These are phyloP conservation scores for Apiospora kogelbergensis DNA, from an alignment of 2,329 filamentous ascomycete genomes.

Conservation along the genomic window DNA sequence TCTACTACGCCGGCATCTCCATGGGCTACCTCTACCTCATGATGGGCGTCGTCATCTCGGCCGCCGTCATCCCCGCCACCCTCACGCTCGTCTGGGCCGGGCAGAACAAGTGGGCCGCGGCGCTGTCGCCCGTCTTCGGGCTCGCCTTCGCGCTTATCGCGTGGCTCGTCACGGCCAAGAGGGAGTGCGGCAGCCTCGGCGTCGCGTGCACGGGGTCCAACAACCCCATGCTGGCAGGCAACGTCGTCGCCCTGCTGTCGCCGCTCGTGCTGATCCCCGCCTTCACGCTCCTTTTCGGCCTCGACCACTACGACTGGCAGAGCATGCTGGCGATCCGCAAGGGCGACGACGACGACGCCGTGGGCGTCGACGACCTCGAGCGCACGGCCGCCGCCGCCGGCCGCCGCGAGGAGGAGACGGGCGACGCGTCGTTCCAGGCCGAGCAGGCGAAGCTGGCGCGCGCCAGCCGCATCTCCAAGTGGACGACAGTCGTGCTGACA, in stretches of 20 bases:
- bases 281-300: conserved; percentile 68
- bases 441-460: conserved; percentile 49
- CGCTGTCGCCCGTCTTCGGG: conserved; percentile 67
- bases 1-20: conserved; percentile 72
- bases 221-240: conserved; percentile 84
- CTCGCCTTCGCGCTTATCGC: conserved; percentile 68
- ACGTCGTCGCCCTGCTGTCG: conserved; percentile 78
- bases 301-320: conserved; percentile 81
- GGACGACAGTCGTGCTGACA: conserved; percentile 61
- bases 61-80: conserved; percentile 79
- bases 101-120: conserved; percentile 75
- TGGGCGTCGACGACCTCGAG: conserved; percentile 66
- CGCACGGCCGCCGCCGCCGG: conserved; percentile 21
- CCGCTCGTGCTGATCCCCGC: conserved; percentile 74
- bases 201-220: conserved; percentile 63
- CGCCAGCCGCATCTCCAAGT: conserved; percentile 50
- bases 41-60: conserved; percentile 89
- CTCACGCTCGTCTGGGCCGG: conserved; percentile 78
- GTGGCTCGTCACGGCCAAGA: conserved; percentile 76
- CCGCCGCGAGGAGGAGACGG: conserved; percentile 47
- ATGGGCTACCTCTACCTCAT: conserved; percentile 90
- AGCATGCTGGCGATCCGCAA: conserved; percentile 79
- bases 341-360: conserved; percentile 75
- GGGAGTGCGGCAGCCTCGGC: conserved; percentile 54
- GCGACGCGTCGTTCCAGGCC: conserved; percentile 20